Conservation (phyloP, 345 rosid genomes). For the Carallia brachiata region DNA sequence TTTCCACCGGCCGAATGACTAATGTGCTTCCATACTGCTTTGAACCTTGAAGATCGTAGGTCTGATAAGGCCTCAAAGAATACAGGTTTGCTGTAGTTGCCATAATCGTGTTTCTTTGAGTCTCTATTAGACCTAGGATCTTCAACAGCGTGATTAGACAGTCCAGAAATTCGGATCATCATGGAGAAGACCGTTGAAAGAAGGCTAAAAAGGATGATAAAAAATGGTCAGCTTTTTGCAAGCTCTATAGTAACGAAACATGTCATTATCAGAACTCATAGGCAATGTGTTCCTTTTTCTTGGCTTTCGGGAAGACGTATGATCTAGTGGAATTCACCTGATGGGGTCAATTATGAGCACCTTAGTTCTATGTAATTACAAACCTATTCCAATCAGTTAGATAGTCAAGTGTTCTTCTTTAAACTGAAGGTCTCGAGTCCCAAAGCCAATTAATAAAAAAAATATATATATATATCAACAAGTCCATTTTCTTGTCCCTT, state of each 20-base stretch:
- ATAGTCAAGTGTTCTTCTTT: constrained; percentile 21
- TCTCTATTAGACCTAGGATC: too few species aligned
- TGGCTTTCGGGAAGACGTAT: too few species aligned
- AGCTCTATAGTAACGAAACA: constrained; percentile 50
- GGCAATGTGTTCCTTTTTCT: not conserved
- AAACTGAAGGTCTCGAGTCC: too few species aligned
- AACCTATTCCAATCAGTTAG: constrained; percentile 39
- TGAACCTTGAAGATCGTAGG: constrained; percentile 17
- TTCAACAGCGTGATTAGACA: too few species aligned
- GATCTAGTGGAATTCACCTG: too few species aligned
- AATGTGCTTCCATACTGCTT: constrained; percentile 10
- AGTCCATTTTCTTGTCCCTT: too few species aligned
- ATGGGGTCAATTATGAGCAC: not conserved
- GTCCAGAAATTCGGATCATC: not conserved
- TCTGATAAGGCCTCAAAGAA: constrained; percentile 2
- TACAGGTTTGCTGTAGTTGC: constrained; percentile 24
- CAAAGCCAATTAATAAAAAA: constrained; percentile 18
- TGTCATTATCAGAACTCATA: constrained; percentile 16
- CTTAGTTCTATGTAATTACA: constrained; percentile 6
- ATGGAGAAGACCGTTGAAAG: constrained; percentile 44
- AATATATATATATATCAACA: constrained; percentile 18
- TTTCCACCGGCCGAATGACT: constrained; percentile 19
- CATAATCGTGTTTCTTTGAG: not conserved
- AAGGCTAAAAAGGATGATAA: constrained; percentile 47
- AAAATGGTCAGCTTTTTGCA: constrained; percentile 47